Base-by-base conservation (phyloP, 805 yeast genomes). In the Kurtzmaniella cleridarum region DNA sequence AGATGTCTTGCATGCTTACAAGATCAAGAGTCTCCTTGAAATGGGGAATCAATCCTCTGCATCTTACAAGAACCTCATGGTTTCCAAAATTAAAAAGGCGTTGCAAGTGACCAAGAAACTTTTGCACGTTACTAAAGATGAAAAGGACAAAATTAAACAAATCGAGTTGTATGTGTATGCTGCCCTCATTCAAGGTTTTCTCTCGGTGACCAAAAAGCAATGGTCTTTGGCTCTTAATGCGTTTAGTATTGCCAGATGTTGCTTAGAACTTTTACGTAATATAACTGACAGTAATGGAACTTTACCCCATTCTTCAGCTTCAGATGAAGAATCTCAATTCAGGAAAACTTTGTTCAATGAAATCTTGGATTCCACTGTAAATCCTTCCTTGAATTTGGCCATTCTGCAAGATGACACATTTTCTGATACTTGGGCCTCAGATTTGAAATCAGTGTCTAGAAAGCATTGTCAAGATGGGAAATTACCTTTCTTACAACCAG, bases 51-150 rank as follows among this genome's bases (percentile, higher is more conserved):
- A 61, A 27, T 55, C 64, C 47, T 67, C 54, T 55, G 66, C 73
- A n/a, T 73, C 73, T 39, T 74, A 81, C 42, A 58, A 51, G 47
- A 61, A 54, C 32, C 55, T 68, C 41, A 62, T 84, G 49, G 54
- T 70, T 9, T 75, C 89, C 20, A 84, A 85, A 57, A 73, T 84
- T 44, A 86, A 81, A 53, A 81, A 76, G 57, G 78, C 91, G 1
- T 57, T 72, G 23, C 58, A 60, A 34, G 67, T 67, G 37, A 59
- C 73, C 15, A 55, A 62, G 30, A 66, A 66, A 24, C 58, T 86
- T 26, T 52, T 75, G 20, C 54, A 53, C 1, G 60, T 69, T 3
- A 45, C 48, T 1, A 8, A 27, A 9, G 57, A 63, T 34, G 82
- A 76, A 45, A 13, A 48, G 3, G 62, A 71, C 38, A 48, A 48